Conservation (phyloP, 2,329 filamentous ascomycete genomes). For the Venturia asperata region DNA sequence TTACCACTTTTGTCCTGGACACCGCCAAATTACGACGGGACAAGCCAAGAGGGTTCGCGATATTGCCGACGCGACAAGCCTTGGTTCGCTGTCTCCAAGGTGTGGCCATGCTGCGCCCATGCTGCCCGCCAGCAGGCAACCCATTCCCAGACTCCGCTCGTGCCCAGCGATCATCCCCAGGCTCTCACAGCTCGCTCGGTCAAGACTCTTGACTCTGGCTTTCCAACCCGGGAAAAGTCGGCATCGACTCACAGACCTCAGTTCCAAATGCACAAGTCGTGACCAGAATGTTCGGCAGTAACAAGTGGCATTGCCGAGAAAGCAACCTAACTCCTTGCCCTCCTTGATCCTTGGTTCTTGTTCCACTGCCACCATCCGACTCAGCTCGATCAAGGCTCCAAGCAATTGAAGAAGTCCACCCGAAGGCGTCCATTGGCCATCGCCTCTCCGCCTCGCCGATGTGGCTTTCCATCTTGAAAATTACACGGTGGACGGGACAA, state of each 20-base stretch:
- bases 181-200: not conserved
- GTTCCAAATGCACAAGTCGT: not conserved
- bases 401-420: not conserved
- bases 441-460: not conserved
- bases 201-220: not conserved
- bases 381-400: not conserved
- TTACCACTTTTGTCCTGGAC: not conserved
- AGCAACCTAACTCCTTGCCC: not conserved
- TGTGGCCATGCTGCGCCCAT: not conserved
- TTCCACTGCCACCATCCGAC: not conserved
- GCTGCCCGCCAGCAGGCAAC: not conserved
- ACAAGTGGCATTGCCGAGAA: not conserved
- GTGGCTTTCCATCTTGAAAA: not conserved
- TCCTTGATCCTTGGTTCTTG: not conserved
- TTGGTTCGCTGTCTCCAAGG: conserved; percentile 6
- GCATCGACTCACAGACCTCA: not conserved
- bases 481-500: not conserved
- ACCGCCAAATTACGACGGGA: conserved; percentile 4
- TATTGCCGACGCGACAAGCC: not conserved
- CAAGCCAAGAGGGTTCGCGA: not conserved
- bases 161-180: not conserved
- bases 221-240: not conserved
- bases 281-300: not conserved
- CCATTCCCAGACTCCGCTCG: not conserved
- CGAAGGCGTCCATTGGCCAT: not conserved